Conservation (phyloP, 2,329 filamentous ascomycete species). For the Colletotrichum caudatum region DNA sequence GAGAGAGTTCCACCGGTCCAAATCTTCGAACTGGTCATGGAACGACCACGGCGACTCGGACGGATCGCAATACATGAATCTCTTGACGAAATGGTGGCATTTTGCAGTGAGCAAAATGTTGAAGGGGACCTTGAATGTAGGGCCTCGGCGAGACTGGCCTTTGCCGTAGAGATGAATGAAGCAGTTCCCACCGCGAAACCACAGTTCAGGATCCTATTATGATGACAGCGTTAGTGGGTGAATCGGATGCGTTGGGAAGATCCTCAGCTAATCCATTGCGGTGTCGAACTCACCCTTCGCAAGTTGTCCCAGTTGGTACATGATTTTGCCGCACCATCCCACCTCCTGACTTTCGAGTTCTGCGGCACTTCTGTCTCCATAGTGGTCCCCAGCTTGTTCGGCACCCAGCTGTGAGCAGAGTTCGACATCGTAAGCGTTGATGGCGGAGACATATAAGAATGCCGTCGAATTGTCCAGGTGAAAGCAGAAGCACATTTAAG, state of each 20-base stretch:
- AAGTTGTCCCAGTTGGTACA: conserved; percentile 61
- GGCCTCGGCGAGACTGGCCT: conserved; percentile 73
- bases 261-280: too few species aligned
- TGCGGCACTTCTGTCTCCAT: conserved; percentile 46
- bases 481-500: conserved; percentile 11
- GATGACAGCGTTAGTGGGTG: not conserved
- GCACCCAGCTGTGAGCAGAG: conserved; percentile 49
- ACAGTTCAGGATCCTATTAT: conserved; percentile 79
- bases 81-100: conserved; percentile 71
- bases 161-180: conserved; percentile 75
- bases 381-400: conserved; percentile 49
- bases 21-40: conserved; percentile 44
- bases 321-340: conserved; percentile 62
- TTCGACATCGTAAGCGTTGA: conserved; percentile 29
- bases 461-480: conserved; percentile 22
- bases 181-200: conserved; percentile 76
- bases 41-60: conserved; percentile 27
- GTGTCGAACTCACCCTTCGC: conserved; percentile 56
- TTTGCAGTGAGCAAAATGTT: conserved; percentile 66
- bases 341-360: conserved; percentile 58
- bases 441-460: conserved; percentile 26
- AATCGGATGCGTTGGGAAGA: not conserved
- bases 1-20: conserved; percentile 50
- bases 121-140: conserved; percentile 76
- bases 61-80: conserved; percentile 53